phyloP scores from a whole-genome alignment of 495 filamentous ascomycete species.

The Xylaria acuta region DNA sequence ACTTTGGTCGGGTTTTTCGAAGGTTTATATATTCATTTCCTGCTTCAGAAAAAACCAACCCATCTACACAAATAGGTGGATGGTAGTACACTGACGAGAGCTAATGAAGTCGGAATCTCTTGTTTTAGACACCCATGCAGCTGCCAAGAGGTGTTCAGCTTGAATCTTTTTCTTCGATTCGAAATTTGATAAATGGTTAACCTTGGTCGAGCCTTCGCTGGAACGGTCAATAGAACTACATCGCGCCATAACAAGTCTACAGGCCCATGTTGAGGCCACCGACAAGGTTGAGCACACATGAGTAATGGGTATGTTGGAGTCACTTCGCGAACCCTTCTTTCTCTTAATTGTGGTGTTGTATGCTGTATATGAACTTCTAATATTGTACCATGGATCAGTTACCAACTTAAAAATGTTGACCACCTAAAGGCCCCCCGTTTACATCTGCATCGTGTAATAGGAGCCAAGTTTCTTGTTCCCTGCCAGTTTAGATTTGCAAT shows the following conservation, averaged over 20 bases:
- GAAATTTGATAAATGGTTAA: neutral
- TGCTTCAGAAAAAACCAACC: neutral
- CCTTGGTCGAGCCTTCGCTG: neutral
- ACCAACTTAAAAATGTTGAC: neutral
- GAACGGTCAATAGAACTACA: neutral
- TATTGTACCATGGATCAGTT: neutral
- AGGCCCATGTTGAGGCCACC: neutral
- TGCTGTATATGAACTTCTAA: too few species aligned
- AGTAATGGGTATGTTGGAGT: neutral
- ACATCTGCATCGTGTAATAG: neutral
- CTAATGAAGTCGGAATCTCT: neutral
- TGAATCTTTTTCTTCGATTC: neutral
- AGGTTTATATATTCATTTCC: constrained; percentile 15
- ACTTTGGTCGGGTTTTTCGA: neutral
- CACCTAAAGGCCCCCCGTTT: neutral
- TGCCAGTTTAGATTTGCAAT: neutral
- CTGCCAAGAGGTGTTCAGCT: constrained; percentile 2
- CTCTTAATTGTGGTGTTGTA: neutral
- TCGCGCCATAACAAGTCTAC: neutral
- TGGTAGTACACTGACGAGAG: neutral
- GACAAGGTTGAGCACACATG: neutral
- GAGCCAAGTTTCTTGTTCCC: neutral
- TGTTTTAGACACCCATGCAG: neutral
- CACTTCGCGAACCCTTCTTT: neutral
- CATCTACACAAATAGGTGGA: neutral